These are phyloP conservation scores for Magnolia sinica DNA, from an alignment of 164 flowering plant species.

Conservation along the genomic window DNA sequence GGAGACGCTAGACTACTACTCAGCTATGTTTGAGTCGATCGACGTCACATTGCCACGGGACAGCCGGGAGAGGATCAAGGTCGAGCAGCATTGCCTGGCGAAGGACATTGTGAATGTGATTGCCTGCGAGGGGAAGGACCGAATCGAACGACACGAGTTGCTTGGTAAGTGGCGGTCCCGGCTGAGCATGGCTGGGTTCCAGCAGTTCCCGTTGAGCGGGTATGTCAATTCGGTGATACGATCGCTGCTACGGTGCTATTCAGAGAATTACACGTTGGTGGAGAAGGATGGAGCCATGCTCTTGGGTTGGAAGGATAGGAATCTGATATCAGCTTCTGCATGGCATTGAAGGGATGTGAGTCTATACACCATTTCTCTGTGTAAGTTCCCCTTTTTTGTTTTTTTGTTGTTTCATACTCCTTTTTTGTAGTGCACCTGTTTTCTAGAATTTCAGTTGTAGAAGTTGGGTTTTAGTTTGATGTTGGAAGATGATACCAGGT, in stretches of 20 bases:
- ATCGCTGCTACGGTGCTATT: slow-evolving; percentile 44
- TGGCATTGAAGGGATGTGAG: slow-evolving; percentile 42
- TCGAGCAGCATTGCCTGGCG: slow-evolving; percentile 72
- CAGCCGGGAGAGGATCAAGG: slow-evolving; percentile 53
- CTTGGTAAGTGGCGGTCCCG: slow-evolving; percentile 75
- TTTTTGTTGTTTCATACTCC: not conserved
- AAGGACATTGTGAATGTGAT: slow-evolving; percentile 70
- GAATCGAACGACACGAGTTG: slow-evolving; percentile 75
- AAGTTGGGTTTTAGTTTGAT: too few relatives aligned
- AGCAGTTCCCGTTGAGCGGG: slow-evolving; percentile 55
- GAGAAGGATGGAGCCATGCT: slow-evolving; percentile 70
- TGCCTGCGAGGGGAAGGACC: slow-evolving; percentile 68
- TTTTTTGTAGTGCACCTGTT: not conserved
- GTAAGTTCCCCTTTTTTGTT: too few relatives aligned
- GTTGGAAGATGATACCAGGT: not conserved
- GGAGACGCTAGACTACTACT: slow-evolving; percentile 60
- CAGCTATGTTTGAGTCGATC: slow-evolving; percentile 77
- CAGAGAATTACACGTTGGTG: slow-evolving; percentile 49
- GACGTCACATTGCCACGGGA: slow-evolving; percentile 56
- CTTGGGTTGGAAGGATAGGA: slow-evolving; percentile 63
- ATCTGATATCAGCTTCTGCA: slow-evolving; percentile 64
- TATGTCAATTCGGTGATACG: slow-evolving; percentile 56
- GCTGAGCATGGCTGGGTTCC: slow-evolving; percentile 72
- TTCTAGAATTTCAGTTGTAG: not conserved
- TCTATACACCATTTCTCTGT: too few relatives aligned